These are phyloP conservation scores for Yamadazyma epiphylla DNA, from an alignment of 1,139 yeast genomes.

Conservation along the genomic window DNA sequence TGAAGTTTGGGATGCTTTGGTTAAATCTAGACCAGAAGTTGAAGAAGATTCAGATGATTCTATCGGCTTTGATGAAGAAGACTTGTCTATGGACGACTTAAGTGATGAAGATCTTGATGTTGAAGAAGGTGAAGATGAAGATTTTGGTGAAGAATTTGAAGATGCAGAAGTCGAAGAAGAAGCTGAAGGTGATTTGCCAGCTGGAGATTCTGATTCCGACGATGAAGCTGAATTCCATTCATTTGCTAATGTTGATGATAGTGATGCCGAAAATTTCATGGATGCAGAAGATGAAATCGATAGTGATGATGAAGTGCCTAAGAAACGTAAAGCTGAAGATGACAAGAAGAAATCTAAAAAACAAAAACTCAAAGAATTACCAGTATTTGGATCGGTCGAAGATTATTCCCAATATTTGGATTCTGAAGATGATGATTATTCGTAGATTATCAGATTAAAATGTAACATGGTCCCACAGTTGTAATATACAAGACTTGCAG, in stretches of 20 bases:
- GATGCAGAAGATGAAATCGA: slow-evolving; percentile 15
- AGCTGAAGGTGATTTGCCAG: slow-evolving; percentile 3
- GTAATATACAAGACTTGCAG: too few relatives aligned
- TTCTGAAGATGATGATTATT: slow-evolving; percentile 53
- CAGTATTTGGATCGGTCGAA: slow-evolving; percentile 86
- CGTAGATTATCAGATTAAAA: too few relatives aligned
- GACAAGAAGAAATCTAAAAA: slow-evolving; percentile 44
- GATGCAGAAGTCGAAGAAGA: slow-evolving; percentile 12
- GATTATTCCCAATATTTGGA: slow-evolving; percentile 77
- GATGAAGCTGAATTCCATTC: slow-evolving; percentile 31
- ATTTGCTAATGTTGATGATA: slow-evolving; percentile 8
- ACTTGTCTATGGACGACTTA: slow-evolving; percentile 23
- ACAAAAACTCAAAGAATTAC: slow-evolving; percentile 63
- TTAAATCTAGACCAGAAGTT: slow-evolving; percentile 77
- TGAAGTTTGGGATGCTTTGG: slow-evolving; percentile 86
- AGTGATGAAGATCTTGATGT: slow-evolving; percentile 23
- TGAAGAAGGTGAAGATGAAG: slow-evolving; percentile 24
- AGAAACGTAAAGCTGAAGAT: slow-evolving; percentile 15
- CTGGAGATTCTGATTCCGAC: slow-evolving; percentile 16
- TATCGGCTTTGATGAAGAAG: slow-evolving; percentile 48
- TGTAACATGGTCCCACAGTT: too few relatives aligned
- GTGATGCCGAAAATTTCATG: slow-evolving; percentile 16
- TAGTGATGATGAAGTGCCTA: slow-evolving; percentile 9
- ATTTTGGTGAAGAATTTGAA: slow-evolving; percentile 16
- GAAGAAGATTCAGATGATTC: slow-evolving; percentile 52